Evolutionary conservation across 495 filamentous ascomycete genomes (phyloP).

Genomic region (Podospora bellae-mahoneyi): DNA sequence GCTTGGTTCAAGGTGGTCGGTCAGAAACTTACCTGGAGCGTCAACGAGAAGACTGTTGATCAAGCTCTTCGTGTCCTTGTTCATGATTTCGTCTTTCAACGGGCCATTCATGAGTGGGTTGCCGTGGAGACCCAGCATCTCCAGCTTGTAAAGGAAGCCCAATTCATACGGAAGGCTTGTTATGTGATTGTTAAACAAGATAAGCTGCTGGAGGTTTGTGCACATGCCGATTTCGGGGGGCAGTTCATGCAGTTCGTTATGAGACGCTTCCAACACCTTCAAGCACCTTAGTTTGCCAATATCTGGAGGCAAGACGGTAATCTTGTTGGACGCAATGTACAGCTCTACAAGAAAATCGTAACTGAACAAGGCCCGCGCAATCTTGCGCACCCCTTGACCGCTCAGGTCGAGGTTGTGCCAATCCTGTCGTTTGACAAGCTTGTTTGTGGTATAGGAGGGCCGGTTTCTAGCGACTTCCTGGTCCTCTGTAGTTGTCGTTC

Average conservation of each 20-base stretch:
- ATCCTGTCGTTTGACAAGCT: slow-evolving; percentile 63
- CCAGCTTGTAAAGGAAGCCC: slow-evolving; percentile 78
- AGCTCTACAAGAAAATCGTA: slow-evolving; percentile 86
- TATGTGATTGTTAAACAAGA: slow-evolving; percentile 87
- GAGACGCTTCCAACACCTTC: slow-evolving; percentile 77
- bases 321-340: slow-evolving; percentile 86
- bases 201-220: slow-evolving; percentile 72
- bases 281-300: slow-evolving; percentile 79
- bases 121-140: slow-evolving; percentile 87
- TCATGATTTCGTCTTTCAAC: slow-evolving; percentile 71
- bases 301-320: slow-evolving; percentile 67
- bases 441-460: slow-evolving; percentile 49
- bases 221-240: slow-evolving; percentile 96
- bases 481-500: slow-evolving; percentile 50
- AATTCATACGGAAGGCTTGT: slow-evolving; percentile 77
- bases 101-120: slow-evolving; percentile 70
- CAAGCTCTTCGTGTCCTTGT: slow-evolving; percentile 79
- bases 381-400: slow-evolving; percentile 81
- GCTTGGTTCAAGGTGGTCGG: background rate
- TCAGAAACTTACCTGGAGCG: slow-evolving; percentile 64
- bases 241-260: slow-evolving; percentile 77
- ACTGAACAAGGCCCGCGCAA: slow-evolving; percentile 72
- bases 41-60: slow-evolving; percentile 78
- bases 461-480: slow-evolving; percentile 62
- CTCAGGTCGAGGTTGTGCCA: slow-evolving; percentile 92